Conservation (phyloP, 768 basidiomycete species). For the Mycena olivaceomarginata region DNA sequence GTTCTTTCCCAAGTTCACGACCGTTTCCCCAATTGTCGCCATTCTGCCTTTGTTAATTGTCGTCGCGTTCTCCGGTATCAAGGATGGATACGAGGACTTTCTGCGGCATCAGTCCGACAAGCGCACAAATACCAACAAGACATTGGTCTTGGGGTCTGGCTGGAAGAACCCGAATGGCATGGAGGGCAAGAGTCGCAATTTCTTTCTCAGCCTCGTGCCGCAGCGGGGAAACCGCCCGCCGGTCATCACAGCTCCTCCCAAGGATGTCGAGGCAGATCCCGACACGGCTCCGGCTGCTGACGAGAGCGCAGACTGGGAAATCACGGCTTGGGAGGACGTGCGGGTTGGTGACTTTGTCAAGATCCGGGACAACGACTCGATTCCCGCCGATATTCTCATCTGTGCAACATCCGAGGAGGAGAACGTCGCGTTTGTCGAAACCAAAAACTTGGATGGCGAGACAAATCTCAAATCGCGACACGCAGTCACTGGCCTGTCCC, state of each 20-base stretch:
- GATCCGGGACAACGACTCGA: slow-evolving; percentile 77
- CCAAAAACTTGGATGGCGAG: slow-evolving; percentile 98
- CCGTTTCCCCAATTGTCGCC: slow-evolving; percentile 95
- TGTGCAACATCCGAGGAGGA: slow-evolving; percentile 89
- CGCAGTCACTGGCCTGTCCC: slow-evolving; percentile 84
- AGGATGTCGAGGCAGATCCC: slow-evolving; percentile 52
- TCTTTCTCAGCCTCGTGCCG: slow-evolving; percentile 78
- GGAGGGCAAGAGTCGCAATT: slow-evolving; percentile 85
- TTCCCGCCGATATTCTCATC: slow-evolving; percentile 85
- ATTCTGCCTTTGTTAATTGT: slow-evolving; percentile 93
- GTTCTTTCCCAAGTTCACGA: slow-evolving; percentile 81
- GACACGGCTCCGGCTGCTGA: slow-evolving; percentile 7
- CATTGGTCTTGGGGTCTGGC: slow-evolving; percentile 77
- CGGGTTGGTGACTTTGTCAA: slow-evolving; percentile 94
- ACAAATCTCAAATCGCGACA: slow-evolving; percentile 98
- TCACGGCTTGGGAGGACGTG: slow-evolving; percentile 89
- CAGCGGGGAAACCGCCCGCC: slow-evolving; percentile 21
- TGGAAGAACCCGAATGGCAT: slow-evolving; percentile 87
- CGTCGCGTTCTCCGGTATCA: slow-evolving; percentile 88
- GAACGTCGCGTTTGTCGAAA: slow-evolving; percentile 94
- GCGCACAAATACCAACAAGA: slow-evolving; percentile 83
- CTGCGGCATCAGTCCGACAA: slow-evolving; percentile 98
- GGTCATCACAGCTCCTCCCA: background rate
- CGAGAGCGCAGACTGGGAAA: slow-evolving; percentile 68
- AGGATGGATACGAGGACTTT: slow-evolving; percentile 98